Percentiles rank a stretch among this genome's conserved stretches.
Conservation (phyloP, 108 stramenopile species). For the Nitzschia inconspicua region DNA sequence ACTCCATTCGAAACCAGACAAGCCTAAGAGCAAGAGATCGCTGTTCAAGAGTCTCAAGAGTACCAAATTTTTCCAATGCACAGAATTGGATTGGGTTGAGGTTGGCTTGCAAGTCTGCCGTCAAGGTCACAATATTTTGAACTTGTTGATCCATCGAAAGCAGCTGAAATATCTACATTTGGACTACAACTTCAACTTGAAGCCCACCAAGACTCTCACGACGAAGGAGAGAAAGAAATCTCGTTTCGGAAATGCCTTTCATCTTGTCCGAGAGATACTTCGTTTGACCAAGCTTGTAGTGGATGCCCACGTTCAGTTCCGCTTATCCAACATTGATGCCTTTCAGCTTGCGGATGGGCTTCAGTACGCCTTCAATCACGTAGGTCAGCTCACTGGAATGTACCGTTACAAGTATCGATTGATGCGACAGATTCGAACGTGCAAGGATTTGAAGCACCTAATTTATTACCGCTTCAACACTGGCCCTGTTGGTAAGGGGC, state of each 20-base stretch:
- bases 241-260: conserved; percentile 96
- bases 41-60: conserved; percentile 96
- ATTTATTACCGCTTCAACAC: conserved; percentile 99
- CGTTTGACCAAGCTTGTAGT: conserved; percentile 98
- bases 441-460: conserved; percentile 99
- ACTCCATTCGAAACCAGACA: conserved; percentile 85
- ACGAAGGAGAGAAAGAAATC: conserved; percentile 99
- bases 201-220: conserved; percentile 99
- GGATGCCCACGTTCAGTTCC: conserved; percentile 98
- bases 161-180: conserved; percentile 98
- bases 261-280: conserved; percentile 97
- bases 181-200: conserved; percentile 99
- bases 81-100: conserved; percentile 99
- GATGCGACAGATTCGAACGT: conserved; percentile 98
- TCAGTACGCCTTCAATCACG: conserved; percentile 99
- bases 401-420: conserved; percentile 99
- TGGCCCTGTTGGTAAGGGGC: conserved; percentile 99
- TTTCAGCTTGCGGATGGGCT: conserved; percentile 98
- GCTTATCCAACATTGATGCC: conserved; percentile 98
- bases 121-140: conserved; percentile 99
- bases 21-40: conserved; percentile 88
- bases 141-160: conserved; percentile 97
- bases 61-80: conserved; percentile 99
- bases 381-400: conserved; percentile 99
- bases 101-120: conserved; percentile 96